These are phyloP conservation scores for Talaromyces islandicus DNA, from an alignment of 2,329 filamentous ascomycete species.

Conservation along the genomic window DNA sequence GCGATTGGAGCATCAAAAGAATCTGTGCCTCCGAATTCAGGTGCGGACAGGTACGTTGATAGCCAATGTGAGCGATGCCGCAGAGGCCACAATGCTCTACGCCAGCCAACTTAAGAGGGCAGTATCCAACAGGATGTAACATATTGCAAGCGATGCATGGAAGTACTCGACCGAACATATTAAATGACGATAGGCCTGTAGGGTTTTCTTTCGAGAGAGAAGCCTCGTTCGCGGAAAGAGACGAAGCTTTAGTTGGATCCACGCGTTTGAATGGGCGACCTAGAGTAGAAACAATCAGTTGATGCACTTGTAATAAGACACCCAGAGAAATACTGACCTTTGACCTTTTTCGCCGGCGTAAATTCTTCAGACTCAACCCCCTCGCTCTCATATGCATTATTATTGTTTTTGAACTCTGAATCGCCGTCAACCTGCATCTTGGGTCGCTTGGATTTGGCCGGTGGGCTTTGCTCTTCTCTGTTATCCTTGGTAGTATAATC, in stretches of 20 bases:
- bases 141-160: constrained; percentile 51
- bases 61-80: constrained; percentile 56
- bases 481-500: constrained; percentile 17
- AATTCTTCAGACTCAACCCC: constrained; percentile 16
- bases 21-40: constrained; percentile 59
- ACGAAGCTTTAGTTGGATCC: constrained; percentile 12
- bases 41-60: constrained; percentile 54
- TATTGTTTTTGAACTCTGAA: constrained; percentile 25
- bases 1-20: constrained; percentile 55
- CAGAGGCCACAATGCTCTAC: constrained; percentile 60
- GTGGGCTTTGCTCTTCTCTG: constrained; percentile 11
- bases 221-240: constrained; percentile 14
- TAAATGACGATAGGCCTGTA: not conserved
- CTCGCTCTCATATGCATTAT: constrained; percentile 17
- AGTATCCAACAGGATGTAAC: constrained; percentile 53
- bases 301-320: not conserved
- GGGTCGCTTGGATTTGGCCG: constrained; percentile 18
- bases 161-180: not conserved
- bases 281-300: constrained; percentile 11
- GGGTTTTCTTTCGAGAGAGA: constrained; percentile 2
- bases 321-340: constrained; percentile 14
- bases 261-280: constrained; percentile 36
- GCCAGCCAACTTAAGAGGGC: constrained; percentile 54
- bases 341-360: constrained; percentile 20
- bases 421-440: constrained; percentile 19